These are phyloP conservation scores for Sordaria brevicollis DNA, from an alignment of 495 filamentous ascomycete species.

Conservation along the genomic window DNA sequence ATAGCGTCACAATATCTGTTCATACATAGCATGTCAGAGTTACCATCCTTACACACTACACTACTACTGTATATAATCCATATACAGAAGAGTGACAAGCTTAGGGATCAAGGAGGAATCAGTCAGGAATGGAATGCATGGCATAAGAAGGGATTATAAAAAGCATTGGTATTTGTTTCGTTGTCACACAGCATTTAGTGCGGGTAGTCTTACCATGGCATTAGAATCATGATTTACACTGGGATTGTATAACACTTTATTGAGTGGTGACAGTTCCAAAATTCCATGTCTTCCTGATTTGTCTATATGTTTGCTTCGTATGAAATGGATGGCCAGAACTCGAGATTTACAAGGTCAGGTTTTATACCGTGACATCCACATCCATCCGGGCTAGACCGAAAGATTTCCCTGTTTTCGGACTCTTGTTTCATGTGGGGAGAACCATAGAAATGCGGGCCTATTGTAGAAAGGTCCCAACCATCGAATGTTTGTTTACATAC, in stretches of 20 bases:
- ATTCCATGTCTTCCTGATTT: neutral
- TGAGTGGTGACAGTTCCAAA: neutral
- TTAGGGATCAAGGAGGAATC: neutral
- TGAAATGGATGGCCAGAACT: neutral
- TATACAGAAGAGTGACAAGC: neutral
- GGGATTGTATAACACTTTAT: neutral
- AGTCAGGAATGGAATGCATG: neutral
- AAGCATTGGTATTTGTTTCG: neutral
- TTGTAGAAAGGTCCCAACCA: neutral
- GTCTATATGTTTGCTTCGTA: too few species aligned
- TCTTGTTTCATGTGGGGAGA: neutral
- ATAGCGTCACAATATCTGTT: neutral
- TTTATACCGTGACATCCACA: neutral
- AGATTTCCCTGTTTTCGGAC: neutral
- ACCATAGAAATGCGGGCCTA: neutral
- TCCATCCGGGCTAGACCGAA: neutral
- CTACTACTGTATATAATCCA: neutral
- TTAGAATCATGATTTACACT: neutral
- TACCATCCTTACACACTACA: neutral
- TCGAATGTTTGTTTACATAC: neutral
- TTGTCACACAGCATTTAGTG: neutral
- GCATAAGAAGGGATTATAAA: neutral
- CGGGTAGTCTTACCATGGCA: neutral
- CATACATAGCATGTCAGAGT: neutral
- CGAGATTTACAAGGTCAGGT: rapidly evolving